These are phyloP conservation scores for Diophrys appendiculata DNA, from an alignment of 73 alveolate genomes.

Conservation along the genomic window DNA sequence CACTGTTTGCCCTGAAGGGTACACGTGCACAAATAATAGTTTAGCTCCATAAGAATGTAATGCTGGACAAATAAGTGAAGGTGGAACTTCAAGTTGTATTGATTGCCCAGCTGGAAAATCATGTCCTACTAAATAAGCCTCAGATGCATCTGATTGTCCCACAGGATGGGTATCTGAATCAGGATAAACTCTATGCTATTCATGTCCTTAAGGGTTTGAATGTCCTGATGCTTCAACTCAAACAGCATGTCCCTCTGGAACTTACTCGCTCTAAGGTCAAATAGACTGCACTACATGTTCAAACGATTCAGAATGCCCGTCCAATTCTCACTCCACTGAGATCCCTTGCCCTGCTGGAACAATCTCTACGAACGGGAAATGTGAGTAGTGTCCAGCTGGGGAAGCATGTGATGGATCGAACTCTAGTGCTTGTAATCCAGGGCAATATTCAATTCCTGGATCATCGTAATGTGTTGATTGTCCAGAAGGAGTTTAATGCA, in stretches of 20 bases:
- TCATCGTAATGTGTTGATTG: conserved; percentile 48
- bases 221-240: conserved; percentile 45
- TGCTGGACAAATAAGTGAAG: conserved; percentile 46
- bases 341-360: background rate
- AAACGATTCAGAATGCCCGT: conserved; percentile 43
- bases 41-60: conserved; percentile 4
- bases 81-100: conserved; percentile 22
- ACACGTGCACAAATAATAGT: background rate
- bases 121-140: conserved; percentile 25
- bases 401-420: conserved; percentile 13
- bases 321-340: conserved; percentile 34
- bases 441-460: conserved; percentile 32
- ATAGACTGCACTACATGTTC: too few relatives aligned
- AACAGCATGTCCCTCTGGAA: conserved; percentile 55
- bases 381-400: conserved; percentile 59
- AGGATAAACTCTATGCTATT: conserved; percentile 39
- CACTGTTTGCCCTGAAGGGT: background rate
- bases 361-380: conserved; percentile 12
- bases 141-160: background rate
- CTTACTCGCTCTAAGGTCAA: conserved; percentile 32
- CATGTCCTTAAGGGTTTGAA: conserved; percentile 61
- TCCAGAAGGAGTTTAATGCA: conserved; percentile 54
- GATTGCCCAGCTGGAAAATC: conserved; percentile 69
- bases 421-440: conserved; percentile 29
- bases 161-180: conserved; percentile 25